Evolutionary conservation across 2,329 filamentous ascomycete genomes (phyloP), one percentile per base, ranked within the genome.

Genomic region (Blumeriella jaapii): DNA sequence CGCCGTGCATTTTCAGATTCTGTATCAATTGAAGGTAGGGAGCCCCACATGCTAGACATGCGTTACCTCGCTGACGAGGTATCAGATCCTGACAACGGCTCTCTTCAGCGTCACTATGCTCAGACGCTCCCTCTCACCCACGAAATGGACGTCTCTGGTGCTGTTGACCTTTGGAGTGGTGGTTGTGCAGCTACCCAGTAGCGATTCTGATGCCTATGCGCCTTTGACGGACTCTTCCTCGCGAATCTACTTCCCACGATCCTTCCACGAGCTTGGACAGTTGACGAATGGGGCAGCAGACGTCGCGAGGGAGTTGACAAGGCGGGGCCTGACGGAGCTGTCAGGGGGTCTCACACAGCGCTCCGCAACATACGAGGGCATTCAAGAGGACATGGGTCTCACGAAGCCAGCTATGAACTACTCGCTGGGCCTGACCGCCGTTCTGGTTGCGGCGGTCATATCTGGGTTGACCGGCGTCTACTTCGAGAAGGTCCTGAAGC

Each of bases 401-500:
- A 55, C 58, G 1, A 59, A 60, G 4, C 62, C 64, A 4, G 55
- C 64, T 30, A 79, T 93, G 72, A 86, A 91, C 59, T 77, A 79
- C 44, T 78, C 79, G 0, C 67, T 91, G 29, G 91, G 91, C 3
- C 60, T 96, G 13, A 61, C 77, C 3, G 80, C 89, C 0, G 87
- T 91, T 1, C 61, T 93, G 25, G 62, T 81, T 8, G 81, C 86
- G 9, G 87, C 85, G 33, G 64, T 78, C 7, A 70, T 91, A 6
- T 94, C 87, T 1, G 86, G 86, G 2, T 62, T 94, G 31, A 89
- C 85, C 0, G 82, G 86, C 0, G 84, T 89, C 1, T 85, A 83
- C 51, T 87, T 89, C 46, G 83, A 96, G 58, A 95, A 93, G 60
- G 77, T 95, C 3, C 66, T 96, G 36, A 94, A 93, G 57, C 82